Evolutionary conservation across 2,329 filamentous ascomycete species (phyloP).

Genomic region (Pseudogymnoascus sp.): DNA sequence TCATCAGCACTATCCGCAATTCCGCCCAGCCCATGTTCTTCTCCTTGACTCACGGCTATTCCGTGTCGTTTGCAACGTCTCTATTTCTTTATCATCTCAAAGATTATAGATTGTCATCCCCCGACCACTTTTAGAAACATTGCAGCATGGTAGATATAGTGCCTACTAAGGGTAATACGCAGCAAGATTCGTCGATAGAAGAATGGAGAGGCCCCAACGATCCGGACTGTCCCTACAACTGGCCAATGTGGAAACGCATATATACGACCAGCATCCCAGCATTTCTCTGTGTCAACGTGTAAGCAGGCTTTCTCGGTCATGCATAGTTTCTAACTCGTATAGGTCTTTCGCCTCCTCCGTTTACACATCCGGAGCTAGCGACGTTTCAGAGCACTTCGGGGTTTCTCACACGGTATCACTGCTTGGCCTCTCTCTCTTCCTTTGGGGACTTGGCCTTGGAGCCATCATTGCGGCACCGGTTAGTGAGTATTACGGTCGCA

Average conservation of each 20-base stretch:
- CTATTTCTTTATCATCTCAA: neutral
- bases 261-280: conserved; percentile 32
- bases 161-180: conserved; percentile 13
- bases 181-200: conserved; percentile 20
- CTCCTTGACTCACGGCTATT: conserved; percentile 16
- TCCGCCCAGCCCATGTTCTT: conserved; percentile 13
- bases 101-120: neutral
- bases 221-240: conserved; percentile 36
- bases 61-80: conserved; percentile 1
- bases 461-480: conserved; percentile 51
- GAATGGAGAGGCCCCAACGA: conserved; percentile 13
- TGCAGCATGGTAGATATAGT: neutral
- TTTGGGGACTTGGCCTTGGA: conserved; percentile 37
- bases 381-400: conserved; percentile 44
- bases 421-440: conserved; percentile 49
- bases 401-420: conserved; percentile 47
- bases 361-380: conserved; percentile 38
- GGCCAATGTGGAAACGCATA: conserved; percentile 35
- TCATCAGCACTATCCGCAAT: neutral
- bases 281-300: conserved; percentile 29
- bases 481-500: conserved; percentile 37
- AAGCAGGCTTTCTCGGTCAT: conserved; percentile 1
- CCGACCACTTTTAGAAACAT: neutral
- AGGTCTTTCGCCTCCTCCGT: conserved; percentile 48
- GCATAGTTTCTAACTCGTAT: neutral